phyloP scores from a whole-genome alignment of 2,329 filamentous ascomycete species.

The Trichoderma guizhouense region DNA sequence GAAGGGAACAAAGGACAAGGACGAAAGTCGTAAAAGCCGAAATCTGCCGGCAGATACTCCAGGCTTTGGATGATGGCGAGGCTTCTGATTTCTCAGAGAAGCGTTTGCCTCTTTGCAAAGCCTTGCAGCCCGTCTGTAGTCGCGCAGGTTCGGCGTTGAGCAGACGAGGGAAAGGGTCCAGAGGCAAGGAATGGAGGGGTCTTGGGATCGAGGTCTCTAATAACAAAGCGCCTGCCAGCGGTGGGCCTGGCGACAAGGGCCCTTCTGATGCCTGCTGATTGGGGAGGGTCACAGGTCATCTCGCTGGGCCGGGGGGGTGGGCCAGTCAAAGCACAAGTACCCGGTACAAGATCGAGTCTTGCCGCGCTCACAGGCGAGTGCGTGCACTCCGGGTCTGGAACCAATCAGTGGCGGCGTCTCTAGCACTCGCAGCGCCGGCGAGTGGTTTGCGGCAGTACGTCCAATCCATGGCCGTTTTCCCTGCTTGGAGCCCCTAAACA shows the following conservation, averaged over 20 bases:
- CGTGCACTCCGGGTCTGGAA: neutral
- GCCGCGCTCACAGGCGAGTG: constrained; percentile 11
- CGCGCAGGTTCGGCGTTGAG: constrained; percentile 17
- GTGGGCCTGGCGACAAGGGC: constrained; percentile 15
- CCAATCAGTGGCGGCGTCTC: constrained; percentile 13
- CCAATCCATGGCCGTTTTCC: neutral
- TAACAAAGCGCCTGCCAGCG: constrained; percentile 18
- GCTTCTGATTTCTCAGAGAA: neutral
- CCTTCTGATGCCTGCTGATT: constrained; percentile 16
- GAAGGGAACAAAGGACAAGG: neutral
- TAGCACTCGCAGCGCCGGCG: constrained; percentile 1
- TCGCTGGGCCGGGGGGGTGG: neutral
- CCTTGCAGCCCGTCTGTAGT: constrained; percentile 16
- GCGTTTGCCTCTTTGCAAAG: constrained; percentile 7
- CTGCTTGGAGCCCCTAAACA: neutral
- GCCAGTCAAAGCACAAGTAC: neutral
- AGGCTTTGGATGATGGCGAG: neutral
- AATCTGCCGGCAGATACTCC: constrained; percentile 12
- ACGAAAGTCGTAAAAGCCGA: constrained; percentile 8
- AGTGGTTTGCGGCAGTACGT: constrained; percentile 2
- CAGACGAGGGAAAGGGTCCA: constrained; percentile 20
- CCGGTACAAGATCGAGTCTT: neutral
- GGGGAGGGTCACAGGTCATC: constrained; percentile 18
- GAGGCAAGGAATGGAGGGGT: constrained; percentile 18
- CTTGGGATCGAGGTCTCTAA: constrained; percentile 19